Conservation (phyloP, 441 rosid species). For the Bocquillonia castaneifolia region DNA sequence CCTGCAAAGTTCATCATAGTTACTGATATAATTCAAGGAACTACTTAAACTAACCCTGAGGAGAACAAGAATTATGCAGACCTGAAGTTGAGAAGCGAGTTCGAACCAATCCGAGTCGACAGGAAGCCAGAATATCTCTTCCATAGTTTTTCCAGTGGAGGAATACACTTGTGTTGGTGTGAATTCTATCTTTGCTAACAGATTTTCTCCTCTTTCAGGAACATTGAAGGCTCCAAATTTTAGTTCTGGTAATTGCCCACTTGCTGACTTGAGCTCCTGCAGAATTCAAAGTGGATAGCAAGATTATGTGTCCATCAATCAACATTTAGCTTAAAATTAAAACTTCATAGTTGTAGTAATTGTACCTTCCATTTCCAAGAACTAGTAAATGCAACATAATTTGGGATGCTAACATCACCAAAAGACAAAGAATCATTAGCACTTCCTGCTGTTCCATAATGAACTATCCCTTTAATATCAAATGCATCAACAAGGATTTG, state of each 20-base stretch:
- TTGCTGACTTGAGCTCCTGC: constrained; percentile 27
- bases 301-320: not conserved
- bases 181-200: constrained; percentile 28
- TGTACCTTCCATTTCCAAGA: constrained; percentile 17
- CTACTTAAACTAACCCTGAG: too few species aligned
- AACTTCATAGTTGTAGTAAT: too few species aligned
- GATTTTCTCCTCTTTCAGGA: constrained; percentile 28
- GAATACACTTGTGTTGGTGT: constrained; percentile 20
- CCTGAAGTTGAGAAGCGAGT: constrained; percentile 30
- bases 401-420: constrained; percentile 15
- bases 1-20: constrained; percentile 18
- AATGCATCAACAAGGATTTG: constrained; percentile 15
- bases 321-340: too few species aligned
- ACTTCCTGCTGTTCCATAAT: constrained; percentile 12
- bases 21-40: not conserved
- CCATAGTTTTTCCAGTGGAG: constrained; percentile 26
- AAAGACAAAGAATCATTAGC: constrained; percentile 4
- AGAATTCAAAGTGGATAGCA: not conserved
- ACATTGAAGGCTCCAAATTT: constrained; percentile 33
- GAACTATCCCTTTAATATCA: constrained; percentile 9
- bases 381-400: not conserved
- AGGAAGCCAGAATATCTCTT: constrained; percentile 32
- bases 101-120: constrained; percentile 24
- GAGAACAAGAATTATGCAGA: not conserved
- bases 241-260: constrained; percentile 23